phyloP scores from a whole-genome alignment of 805 yeast species.

The Starmera dryadoides region DNA sequence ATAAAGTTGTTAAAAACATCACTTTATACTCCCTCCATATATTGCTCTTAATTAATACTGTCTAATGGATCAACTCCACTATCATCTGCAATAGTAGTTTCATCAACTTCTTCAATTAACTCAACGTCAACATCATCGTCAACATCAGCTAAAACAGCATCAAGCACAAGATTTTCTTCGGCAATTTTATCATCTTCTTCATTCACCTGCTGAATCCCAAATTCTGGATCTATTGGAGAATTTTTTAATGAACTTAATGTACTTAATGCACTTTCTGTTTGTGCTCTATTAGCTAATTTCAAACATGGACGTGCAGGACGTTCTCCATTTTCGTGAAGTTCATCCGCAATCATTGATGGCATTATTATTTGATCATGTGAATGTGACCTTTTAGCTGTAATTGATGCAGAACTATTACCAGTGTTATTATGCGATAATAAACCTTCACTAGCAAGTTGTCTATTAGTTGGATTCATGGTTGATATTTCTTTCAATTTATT shows the following conservation, averaged over 20 bases:
- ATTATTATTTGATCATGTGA: not conserved
- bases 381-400: not conserved
- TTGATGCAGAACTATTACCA: not conserved
- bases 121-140: not conserved
- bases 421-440: not conserved
- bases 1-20: too few species aligned
- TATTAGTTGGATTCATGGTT: conserved; percentile 11
- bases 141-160: conserved; percentile 1
- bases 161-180: conserved; percentile 2
- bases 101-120: not conserved
- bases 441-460: conserved; percentile 2
- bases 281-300: not conserved
- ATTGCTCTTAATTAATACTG: too few species aligned
- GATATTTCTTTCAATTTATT: conserved; percentile 53
- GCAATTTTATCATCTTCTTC: conserved; percentile 3
- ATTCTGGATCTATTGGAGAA: conserved; percentile 1
- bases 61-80: not conserved
- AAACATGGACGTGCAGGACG: not conserved
- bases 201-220: not conserved
- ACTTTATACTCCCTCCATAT: not conserved
- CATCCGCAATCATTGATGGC: not conserved
- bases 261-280: conserved; percentile 1
- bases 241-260: conserved; percentile 1
- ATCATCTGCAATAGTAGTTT: not conserved
- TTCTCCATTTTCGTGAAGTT: not conserved